These are phyloP conservation scores for Aspergillus sp. DNA, from an alignment of 2,329 filamentous ascomycete species.

Conservation along the genomic window DNA sequence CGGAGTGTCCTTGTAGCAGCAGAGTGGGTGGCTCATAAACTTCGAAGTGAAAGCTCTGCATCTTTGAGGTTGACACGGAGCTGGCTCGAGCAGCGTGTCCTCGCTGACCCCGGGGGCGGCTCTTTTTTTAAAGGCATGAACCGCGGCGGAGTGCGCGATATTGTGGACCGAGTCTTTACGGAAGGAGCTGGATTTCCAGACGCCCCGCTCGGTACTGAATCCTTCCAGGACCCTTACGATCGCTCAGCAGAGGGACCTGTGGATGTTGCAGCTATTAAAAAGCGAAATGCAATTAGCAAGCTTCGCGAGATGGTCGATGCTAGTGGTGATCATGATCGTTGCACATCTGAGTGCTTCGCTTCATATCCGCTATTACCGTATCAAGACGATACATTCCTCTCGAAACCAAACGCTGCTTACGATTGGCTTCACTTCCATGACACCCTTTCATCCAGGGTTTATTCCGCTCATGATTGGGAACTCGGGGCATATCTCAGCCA, in stretches of 20 bases:
- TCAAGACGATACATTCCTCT: constrained; percentile 88
- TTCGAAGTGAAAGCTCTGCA: constrained; percentile 47
- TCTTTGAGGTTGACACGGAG: constrained; percentile 52
- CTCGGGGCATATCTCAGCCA: constrained; percentile 82
- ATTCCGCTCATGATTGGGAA: constrained; percentile 89
- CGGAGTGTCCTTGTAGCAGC: constrained; percentile 64
- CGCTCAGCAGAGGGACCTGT: constrained; percentile 35
- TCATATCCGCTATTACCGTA: constrained; percentile 84
- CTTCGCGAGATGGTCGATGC: constrained; percentile 63
- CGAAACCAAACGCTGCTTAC: constrained; percentile 82
- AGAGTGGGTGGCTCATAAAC: constrained; percentile 64
- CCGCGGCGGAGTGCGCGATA: constrained; percentile 63
- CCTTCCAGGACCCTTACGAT: constrained; percentile 37
- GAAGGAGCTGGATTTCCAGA: constrained; percentile 63
- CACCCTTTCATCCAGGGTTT: constrained; percentile 73
- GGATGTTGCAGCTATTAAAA: constrained; percentile 61
- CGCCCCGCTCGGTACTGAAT: constrained; percentile 38
- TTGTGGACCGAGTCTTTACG: constrained; percentile 65
- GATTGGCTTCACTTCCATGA: constrained; percentile 98
- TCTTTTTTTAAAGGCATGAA: constrained; percentile 58
- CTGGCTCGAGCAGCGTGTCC: constrained; percentile 62
- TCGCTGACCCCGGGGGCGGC: constrained; percentile 54
- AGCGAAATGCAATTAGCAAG: constrained; percentile 58
- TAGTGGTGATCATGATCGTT: constrained; percentile 62
- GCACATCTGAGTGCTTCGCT: constrained; percentile 72